These are phyloP conservation scores for Stenocarpella maydis DNA, from an alignment of 2,329 filamentous ascomycete genomes.

Conservation along the genomic window DNA sequence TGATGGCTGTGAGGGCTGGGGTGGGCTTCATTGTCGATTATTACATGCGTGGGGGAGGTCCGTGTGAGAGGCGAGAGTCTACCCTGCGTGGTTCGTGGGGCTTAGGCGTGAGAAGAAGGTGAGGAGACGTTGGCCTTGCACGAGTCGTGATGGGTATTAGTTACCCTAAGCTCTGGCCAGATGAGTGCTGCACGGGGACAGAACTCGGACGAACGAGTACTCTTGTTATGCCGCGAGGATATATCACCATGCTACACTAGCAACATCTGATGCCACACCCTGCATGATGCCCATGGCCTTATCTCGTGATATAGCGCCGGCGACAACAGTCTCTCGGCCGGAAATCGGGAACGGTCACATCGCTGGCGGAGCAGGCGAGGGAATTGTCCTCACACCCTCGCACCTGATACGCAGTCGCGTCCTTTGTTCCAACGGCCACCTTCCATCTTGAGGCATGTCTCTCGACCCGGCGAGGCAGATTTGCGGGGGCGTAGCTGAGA, in stretches of 20 bases:
- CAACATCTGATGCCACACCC: too few species aligned
- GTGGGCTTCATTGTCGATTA: constrained; percentile 28
- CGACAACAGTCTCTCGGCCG: constrained; percentile 1
- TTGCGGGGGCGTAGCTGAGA: background rate
- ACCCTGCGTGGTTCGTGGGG: background rate
- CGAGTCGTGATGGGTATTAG: background rate
- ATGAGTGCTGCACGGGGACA: background rate
- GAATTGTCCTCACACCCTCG: background rate
- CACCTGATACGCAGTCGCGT: background rate
- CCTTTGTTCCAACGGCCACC: constrained; percentile 6
- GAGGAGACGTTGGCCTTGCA: background rate
- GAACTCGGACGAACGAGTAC: constrained; percentile 5
- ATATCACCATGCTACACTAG: too few species aligned
- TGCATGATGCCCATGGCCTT: too few species aligned
- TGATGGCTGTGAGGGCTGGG: constrained; percentile 34
- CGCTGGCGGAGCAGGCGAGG: background rate
- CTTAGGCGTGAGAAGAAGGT: background rate
- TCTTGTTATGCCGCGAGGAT: constrained; percentile 13
- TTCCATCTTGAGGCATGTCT: constrained; percentile 5
- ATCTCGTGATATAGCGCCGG: too few species aligned
- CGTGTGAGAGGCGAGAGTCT: constrained; percentile 3
- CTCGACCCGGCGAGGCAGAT: background rate
- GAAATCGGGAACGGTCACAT: background rate
- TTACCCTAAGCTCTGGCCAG: background rate
- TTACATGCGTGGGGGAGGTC: background rate